These are phyloP conservation scores for Globisporangium cystogenes DNA, from an alignment of 352 stramenopile genomes.

Conservation along the genomic window DNA sequence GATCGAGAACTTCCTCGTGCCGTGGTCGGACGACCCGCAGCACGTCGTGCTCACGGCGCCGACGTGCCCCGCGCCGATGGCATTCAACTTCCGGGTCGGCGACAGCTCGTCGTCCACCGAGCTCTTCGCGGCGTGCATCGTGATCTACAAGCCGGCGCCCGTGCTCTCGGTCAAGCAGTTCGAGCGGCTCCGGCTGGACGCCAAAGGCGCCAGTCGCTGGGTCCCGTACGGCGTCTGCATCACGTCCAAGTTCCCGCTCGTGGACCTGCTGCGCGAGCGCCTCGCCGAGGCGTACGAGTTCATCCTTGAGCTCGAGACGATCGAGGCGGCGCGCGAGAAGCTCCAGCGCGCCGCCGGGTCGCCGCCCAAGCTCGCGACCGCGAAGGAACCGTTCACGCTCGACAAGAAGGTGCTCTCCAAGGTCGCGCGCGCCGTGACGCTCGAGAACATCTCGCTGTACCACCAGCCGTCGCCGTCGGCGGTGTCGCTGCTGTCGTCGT, in stretches of 20 bases:
- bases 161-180: conserved; percentile 51
- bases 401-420: conserved; percentile 79
- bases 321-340: conserved; percentile 25
- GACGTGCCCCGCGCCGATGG: conserved; percentile 47
- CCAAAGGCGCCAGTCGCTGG: conserved; percentile 41
- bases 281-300: conserved; percentile 80
- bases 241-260: conserved; percentile 77
- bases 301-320: conserved; percentile 65
- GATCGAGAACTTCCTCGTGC: conserved; percentile 68
- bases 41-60: conserved; percentile 35
- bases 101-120: conserved; percentile 67
- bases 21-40: conserved; percentile 42
- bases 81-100: conserved; percentile 77
- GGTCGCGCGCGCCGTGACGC: conserved; percentile 59
- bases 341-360: conserved; percentile 14
- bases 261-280: conserved; percentile 74
- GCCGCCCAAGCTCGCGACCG: conserved; percentile 9
- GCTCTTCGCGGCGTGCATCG: conserved; percentile 68
- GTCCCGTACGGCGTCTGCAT: conserved; percentile 79
- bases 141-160: conserved; percentile 77
- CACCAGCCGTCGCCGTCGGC: conserved; percentile 26
- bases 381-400: conserved; percentile 40
- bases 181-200: conserved; percentile 49
- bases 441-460: conserved; percentile 55
- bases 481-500: conserved; percentile 1